Evolutionary conservation across 495 filamentous ascomycete genomes (phyloP), one percentile per base, ranked within the genome.

Genomic region (Halenospora varia): DNA sequence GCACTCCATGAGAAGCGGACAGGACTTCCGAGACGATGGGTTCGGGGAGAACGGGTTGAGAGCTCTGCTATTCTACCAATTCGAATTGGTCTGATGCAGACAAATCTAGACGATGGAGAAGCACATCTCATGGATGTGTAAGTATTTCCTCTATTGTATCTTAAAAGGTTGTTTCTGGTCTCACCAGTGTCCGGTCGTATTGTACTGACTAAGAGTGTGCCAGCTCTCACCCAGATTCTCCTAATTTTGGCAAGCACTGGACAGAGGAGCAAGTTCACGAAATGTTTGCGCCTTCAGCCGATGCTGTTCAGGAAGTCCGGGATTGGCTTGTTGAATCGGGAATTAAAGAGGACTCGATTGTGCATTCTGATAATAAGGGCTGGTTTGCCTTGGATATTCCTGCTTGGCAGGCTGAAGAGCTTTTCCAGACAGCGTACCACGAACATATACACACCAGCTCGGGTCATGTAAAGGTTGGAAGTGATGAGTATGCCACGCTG

Each of bases 11-110:
- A 60, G 44, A 60, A 60, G 17, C 41, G 57, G 13, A n/a, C 50
- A 2, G 2, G 25, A 13, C 20, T 29, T 22, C 57, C 55, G 13
- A 48, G 48, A 13, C 39, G 26, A 6, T 54, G 50, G 51, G 29
- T 25, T n/a, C 10, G 51, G 29, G 44, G 57, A 6, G 23, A 49
- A 13, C 50, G 57, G 2, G 57, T 60, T 1, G 26, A 48, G 29
- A 24, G 40, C 10, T 55, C 61, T 19, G 52, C 58, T 3, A 19
- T 39, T 29, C 35, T 83, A 0, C 77, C 78, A 1, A 73, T 83
- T 25, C 71, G 77, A 26, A 80, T 83, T 58, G 80, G 73, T 6
- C 60, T 83, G 57, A 72, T 66, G 10, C 80, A 83, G 63, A 70
- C 63, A 20, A 82, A 81, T 48, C 49, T 82, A 17, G 73, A 81